Percentiles rank a stretch among this genome's conserved stretches.
These are phyloP conservation scores for Pulveroboletus sp. DNA, from an alignment of 768 basidiomycete species.

Conservation along the genomic window DNA sequence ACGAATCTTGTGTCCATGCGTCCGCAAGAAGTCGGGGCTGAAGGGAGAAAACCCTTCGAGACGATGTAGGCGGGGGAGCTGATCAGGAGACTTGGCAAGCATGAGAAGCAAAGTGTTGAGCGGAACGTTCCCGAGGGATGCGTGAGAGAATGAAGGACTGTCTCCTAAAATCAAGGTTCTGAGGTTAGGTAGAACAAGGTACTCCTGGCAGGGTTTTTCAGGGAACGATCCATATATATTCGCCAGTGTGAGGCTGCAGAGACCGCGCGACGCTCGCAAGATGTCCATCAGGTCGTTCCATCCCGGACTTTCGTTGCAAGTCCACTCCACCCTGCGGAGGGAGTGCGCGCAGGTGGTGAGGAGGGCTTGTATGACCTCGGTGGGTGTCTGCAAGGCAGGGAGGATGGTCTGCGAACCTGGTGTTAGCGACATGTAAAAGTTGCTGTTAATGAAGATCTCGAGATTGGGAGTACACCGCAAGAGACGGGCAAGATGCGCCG, in stretches of 20 bases:
- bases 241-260: conserved; percentile 38
- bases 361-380: conserved; percentile 33
- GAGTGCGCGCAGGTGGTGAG: conserved; percentile 29
- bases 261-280: conserved; percentile 30
- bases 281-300: conserved; percentile 37
- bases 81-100: conserved; percentile 30
- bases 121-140: conserved; percentile 30
- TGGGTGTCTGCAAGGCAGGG: conserved; percentile 25
- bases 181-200: conserved; percentile 33
- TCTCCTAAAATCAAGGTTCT: conserved; percentile 40
- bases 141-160: conserved; percentile 29
- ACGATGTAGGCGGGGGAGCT: conserved; percentile 38
- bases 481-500: conserved; percentile 31
- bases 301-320: conserved; percentile 39
- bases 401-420: conserved; percentile 17
- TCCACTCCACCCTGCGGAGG: conserved; percentile 44
- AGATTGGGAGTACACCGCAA: conserved; percentile 41
- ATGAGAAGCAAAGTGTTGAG: conserved; percentile 40
- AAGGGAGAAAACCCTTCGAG: conserved; percentile 42
- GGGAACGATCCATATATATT: conserved; percentile 35
- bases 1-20: conserved; percentile 40
- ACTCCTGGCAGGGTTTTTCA: conserved; percentile 17
- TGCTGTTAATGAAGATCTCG: conserved; percentile 40
- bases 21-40: conserved; percentile 36
- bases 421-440: conserved; percentile 25